Conservation (phyloP, 1,139 yeast genomes). For the Suhomyces terraborum region DNA sequence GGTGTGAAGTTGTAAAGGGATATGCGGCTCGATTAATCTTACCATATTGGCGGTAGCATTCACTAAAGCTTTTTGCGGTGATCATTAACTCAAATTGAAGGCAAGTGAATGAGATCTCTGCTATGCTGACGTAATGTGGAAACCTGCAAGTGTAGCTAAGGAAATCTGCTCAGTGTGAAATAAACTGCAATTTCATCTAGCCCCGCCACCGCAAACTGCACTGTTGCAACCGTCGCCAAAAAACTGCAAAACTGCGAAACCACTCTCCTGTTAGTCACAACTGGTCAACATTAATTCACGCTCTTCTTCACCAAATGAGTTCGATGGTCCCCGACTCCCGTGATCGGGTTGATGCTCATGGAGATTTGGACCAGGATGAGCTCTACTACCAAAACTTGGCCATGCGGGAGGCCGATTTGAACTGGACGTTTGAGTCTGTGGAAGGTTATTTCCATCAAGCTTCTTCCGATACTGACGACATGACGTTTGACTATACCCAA, state of each 20-base stretch:
- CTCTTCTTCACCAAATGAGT: slow-evolving; percentile 23
- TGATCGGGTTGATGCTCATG: slow-evolving; percentile 42
- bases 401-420: neutral
- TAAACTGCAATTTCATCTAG: neutral
- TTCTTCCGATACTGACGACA: slow-evolving; percentile 46
- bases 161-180: neutral
- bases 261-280: slow-evolving; percentile 3
- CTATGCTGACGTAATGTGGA: neutral
- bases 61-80: no score
- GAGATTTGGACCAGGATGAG: slow-evolving; percentile 34
- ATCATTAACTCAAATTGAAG: no score
- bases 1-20: neutral
- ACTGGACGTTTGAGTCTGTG: slow-evolving; percentile 48
- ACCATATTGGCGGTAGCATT: no score
- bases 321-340: slow-evolving; percentile 33
- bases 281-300: neutral
- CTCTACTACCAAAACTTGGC: slow-evolving; percentile 22
- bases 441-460: slow-evolving; percentile 56
- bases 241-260: slow-evolving; percentile 2
- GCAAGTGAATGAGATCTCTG: neutral
- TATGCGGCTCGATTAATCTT: no score
- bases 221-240: neutral
- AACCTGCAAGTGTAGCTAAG: neutral
- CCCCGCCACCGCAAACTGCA: neutral
- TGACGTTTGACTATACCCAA: slow-evolving; percentile 46